phyloP scores from a whole-genome alignment of 2,329 filamentous ascomycete species.

The Didymella segeticola region DNA sequence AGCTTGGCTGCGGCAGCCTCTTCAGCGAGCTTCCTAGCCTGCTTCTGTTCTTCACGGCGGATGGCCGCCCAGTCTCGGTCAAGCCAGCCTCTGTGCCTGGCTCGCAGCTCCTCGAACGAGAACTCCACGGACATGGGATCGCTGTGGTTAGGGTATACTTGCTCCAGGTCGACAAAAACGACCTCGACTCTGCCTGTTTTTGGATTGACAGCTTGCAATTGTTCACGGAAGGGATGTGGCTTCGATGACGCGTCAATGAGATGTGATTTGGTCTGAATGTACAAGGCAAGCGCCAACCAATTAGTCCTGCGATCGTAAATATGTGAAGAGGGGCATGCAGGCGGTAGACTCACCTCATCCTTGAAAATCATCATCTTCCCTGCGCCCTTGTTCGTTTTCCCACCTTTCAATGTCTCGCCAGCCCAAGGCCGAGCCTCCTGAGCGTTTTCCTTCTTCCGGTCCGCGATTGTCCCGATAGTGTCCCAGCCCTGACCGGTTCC shows the following conservation, averaged over 20 bases:
- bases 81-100: constrained; percentile 73
- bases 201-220: constrained; percentile 83
- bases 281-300: constrained; percentile 61
- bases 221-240: constrained; percentile 72
- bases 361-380: constrained; percentile 93
- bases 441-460: constrained; percentile 93
- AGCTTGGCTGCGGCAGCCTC: constrained; percentile 20
- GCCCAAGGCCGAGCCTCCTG: constrained; percentile 88
- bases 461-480: constrained; percentile 82
- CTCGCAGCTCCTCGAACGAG: constrained; percentile 91
- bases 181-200: constrained; percentile 83
- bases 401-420: constrained; percentile 87
- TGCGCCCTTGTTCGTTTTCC: constrained; percentile 77
- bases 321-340: constrained; percentile 47
- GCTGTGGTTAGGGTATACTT: constrained; percentile 80
- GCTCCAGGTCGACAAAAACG: constrained; percentile 85
- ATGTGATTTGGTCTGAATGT: constrained; percentile 59
- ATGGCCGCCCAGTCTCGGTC: constrained; percentile 59
- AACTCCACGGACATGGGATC: constrained; percentile 73
- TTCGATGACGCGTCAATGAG: constrained; percentile 44
- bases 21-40: constrained; percentile 36
- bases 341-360: constrained; percentile 80
- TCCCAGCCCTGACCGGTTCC: constrained; percentile 81
- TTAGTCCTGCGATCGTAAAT: constrained; percentile 79
- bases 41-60: constrained; percentile 35